Conservation (phyloP, 2,329 filamentous ascomycete species). For the Ceratocystis harringtonii region DNA sequence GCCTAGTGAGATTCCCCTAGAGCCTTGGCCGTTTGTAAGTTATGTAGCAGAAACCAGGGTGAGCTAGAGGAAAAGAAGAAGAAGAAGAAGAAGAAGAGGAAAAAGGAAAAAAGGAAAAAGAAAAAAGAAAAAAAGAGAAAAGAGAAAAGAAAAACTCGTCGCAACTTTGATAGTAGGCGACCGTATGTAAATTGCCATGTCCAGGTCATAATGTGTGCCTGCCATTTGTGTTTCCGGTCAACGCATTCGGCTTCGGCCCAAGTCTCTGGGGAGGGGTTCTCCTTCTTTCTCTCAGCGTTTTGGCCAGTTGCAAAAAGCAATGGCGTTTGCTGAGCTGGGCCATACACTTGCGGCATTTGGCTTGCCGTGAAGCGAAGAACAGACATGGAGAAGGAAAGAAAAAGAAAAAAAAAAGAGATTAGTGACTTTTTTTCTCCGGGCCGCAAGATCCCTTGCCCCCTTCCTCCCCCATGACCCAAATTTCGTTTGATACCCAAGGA, state of each 20-base stretch:
- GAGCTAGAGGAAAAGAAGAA: too few relatives aligned
- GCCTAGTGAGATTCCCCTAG: background rate
- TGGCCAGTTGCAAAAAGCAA: background rate
- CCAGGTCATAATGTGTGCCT: too few relatives aligned
- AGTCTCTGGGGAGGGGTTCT: too few relatives aligned
- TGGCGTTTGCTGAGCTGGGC: background rate
- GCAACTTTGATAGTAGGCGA: too few relatives aligned
- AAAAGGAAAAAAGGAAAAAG: too few relatives aligned
- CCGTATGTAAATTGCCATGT: too few relatives aligned
- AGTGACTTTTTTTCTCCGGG: background rate
- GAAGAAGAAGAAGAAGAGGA: too few relatives aligned
- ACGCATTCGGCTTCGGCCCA: too few relatives aligned
- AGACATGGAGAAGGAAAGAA: background rate
- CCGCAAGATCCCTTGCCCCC: background rate
- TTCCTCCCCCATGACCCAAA: background rate
- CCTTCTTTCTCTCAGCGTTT: background rate
- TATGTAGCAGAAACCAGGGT: background rate
- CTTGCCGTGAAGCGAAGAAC: constrained; percentile 6
- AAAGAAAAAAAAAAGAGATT: background rate
- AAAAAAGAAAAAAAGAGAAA: too few relatives aligned
- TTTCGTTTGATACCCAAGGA: background rate
- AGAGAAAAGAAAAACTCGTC: too few relatives aligned
- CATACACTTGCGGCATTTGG: constrained; percentile 1
- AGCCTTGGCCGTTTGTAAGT: background rate
- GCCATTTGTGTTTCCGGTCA: too few relatives aligned